Conservation (phyloP, 2,329 filamentous ascomycete genomes). For the Botrytis squamosa region DNA sequence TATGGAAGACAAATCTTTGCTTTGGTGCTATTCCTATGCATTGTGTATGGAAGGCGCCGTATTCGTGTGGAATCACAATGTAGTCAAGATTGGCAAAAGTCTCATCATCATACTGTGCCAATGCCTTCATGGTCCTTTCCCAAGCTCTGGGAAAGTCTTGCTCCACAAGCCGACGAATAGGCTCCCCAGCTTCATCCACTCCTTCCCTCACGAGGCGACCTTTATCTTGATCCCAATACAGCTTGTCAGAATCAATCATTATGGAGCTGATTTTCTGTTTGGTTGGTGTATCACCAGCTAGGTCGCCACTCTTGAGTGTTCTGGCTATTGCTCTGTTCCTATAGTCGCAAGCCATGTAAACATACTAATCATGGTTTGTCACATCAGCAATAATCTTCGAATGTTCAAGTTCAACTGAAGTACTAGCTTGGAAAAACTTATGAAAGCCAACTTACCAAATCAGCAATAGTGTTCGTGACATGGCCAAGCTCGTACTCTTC, state of each 20-base stretch:
- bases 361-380: background rate
- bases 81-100: constrained; percentile 10
- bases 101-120: background rate
- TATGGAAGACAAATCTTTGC: constrained; percentile 13
- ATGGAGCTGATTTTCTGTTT: constrained; percentile 7
- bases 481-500: background rate
- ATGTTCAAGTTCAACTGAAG: background rate
- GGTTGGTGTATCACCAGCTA: background rate
- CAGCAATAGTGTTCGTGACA: background rate
- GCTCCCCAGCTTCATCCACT: background rate
- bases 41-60: background rate
- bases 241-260: background rate
- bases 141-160: constrained; percentile 5
- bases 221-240: background rate
- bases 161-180: background rate
- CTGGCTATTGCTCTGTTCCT: constrained; percentile 10
- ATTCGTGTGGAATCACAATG: background rate
- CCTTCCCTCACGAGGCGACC: fast-evolving
- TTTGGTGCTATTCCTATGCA: constrained; percentile 6
- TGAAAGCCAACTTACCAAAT: constrained; percentile 1
- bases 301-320: constrained; percentile 1
- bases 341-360: constrained; percentile 6
- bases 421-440: background rate
- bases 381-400: background rate
- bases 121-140: background rate